These are phyloP conservation scores for Hericium coralloides DNA, from an alignment of 768 basidiomycete genomes.

Conservation along the genomic window DNA sequence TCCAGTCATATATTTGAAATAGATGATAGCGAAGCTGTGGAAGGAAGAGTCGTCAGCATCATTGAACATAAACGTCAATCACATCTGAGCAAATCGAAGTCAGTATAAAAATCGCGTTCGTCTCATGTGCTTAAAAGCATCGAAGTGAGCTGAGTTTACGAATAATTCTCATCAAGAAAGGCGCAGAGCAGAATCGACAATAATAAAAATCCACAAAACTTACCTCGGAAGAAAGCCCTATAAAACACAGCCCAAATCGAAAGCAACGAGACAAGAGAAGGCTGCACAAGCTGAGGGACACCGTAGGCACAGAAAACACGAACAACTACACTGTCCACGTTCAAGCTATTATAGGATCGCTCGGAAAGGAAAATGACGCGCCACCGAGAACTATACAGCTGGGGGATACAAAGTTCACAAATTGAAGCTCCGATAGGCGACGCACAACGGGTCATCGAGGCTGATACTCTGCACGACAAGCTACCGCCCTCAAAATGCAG, in stretches of 20 bases:
- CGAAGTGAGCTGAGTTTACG: slow-evolving; percentile 63
- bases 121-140: slow-evolving; percentile 43
- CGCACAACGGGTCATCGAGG: neutral
- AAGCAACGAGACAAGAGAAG: too few species aligned
- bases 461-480: neutral
- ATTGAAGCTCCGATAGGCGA: slow-evolving; percentile 2
- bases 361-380: slow-evolving; percentile 1
- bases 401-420: neutral
- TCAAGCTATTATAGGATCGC: neutral
- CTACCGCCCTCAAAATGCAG: slow-evolving; percentile 24
- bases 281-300: too few species aligned
- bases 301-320: too few species aligned
- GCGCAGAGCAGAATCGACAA: neutral
- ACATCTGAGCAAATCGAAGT: slow-evolving; percentile 9
- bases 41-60: neutral
- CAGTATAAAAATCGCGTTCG: slow-evolving; percentile 37
- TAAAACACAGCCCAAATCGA: too few species aligned
- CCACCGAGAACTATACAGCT: slow-evolving; percentile 13
- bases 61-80: neutral
- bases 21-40: neutral
- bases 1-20: neutral
- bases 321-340: neutral
- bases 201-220: too few species aligned
- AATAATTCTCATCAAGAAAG: slow-evolving; percentile 21
- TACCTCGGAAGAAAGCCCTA: too few species aligned